phyloP scores from a whole-genome alignment of 2,329 filamentous ascomycete genomes.

The Tolypocladium inflatum region DNA sequence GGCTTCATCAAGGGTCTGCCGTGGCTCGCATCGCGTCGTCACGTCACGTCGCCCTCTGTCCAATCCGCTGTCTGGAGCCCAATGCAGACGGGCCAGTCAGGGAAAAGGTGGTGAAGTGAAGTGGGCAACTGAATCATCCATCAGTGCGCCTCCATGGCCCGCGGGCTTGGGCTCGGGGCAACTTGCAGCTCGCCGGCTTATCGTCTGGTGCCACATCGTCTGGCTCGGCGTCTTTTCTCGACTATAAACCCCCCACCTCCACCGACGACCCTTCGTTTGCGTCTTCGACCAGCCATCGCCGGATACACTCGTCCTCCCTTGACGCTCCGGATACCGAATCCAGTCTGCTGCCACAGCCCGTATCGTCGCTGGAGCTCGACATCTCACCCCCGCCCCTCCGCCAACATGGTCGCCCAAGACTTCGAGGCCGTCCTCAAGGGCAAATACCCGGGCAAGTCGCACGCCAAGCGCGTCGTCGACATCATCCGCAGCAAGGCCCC shows the following conservation, averaged over 20 bases:
- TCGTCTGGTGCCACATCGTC: neutral
- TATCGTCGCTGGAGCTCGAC: neutral
- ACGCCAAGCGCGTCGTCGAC: constrained; percentile 75
- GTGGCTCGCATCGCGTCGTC: neutral
- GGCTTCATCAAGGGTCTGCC: neutral
- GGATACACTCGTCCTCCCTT: neutral
- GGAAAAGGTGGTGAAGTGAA: neutral
- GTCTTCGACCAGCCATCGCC: neutral
- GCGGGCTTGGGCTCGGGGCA: neutral
- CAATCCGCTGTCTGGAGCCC: neutral
- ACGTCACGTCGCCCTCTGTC: neutral
- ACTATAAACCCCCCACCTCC: neutral
- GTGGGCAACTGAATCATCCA: neutral
- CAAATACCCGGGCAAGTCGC: constrained; percentile 76
- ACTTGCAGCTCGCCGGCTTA: neutral
- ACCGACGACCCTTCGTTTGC: neutral
- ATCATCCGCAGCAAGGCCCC: constrained; percentile 62
- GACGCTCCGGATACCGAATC: neutral
- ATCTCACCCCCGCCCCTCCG: neutral
- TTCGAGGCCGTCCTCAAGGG: constrained; percentile 46
- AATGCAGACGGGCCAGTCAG: neutral
- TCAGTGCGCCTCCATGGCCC: neutral
- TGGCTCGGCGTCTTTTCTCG: neutral
- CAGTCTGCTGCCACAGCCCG: neutral
- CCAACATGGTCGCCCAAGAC: constrained; percentile 27